Conservation (phyloP, 2,329 filamentous ascomycete species). For the Colletotrichum tamarilloi region DNA sequence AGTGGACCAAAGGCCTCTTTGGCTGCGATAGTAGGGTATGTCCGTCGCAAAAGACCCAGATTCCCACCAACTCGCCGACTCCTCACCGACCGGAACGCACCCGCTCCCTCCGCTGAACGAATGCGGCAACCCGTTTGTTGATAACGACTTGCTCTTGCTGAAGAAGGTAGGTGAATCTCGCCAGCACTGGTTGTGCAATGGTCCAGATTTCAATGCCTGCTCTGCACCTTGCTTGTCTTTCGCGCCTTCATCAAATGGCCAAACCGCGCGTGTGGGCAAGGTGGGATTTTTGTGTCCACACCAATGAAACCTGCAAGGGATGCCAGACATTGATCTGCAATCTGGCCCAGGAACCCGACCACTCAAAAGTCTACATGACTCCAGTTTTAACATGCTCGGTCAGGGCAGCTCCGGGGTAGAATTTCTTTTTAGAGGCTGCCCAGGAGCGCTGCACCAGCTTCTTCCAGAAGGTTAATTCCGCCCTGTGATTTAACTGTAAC, state of each 20-base stretch:
- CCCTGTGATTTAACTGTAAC: slow-evolving; percentile 14
- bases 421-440: neutral
- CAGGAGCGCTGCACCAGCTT: neutral
- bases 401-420: neutral
- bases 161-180: neutral
- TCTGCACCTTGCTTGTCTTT: neutral
- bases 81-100: neutral
- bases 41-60: neutral
- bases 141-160: neutral
- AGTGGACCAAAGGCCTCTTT: neutral
- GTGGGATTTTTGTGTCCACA: slow-evolving; percentile 17
- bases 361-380: neutral
- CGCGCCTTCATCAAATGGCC: neutral
- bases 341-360: slow-evolving; percentile 14
- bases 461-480: slow-evolving; percentile 33
- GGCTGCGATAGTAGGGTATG: neutral
- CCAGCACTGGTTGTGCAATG: neutral
- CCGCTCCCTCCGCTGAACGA: neutral
- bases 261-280: neutral
- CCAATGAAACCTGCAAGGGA: slow-evolving; percentile 30
- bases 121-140: neutral
- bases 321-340: slow-evolving; percentile 30
- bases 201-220: slow-evolving; percentile 4
- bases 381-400: neutral
- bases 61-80: neutral